These are phyloP conservation scores for Fraxinus dipetala DNA, from an alignment of 305 asterid species.

Conservation along the genomic window DNA sequence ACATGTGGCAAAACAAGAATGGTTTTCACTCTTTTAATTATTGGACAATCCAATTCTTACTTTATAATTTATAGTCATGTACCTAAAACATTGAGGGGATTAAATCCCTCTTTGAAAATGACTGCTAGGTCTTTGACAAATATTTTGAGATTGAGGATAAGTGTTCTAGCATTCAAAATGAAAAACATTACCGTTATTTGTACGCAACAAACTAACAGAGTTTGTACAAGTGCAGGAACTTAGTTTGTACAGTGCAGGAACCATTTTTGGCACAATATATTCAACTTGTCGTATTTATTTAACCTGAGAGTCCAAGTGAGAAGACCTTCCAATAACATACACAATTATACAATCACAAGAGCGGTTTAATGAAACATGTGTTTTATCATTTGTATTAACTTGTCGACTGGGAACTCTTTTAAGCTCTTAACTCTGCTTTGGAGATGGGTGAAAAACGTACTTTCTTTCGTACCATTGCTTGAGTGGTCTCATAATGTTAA, in stretches of 20 bases:
- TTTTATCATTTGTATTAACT: background rate
- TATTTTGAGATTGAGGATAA: background rate
- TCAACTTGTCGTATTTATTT: background rate
- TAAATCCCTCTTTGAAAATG: background rate
- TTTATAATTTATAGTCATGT: background rate
- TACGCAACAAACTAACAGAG: too few relatives aligned
- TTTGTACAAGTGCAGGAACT: background rate
- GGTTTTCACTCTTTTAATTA: background rate
- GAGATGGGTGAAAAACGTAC: too few relatives aligned
- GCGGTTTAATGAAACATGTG: background rate
- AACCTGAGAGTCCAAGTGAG: background rate
- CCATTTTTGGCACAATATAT: background rate
- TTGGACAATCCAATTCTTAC: background rate
- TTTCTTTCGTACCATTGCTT: too few relatives aligned
- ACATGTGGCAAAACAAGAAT: background rate
- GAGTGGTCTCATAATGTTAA: too few relatives aligned
- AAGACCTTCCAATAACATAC: background rate
- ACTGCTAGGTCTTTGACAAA: background rate
- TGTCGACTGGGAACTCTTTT: too few relatives aligned
- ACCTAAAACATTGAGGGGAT: background rate
- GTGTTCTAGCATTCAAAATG: background rate
- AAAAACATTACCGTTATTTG: background rate
- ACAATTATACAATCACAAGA: background rate
- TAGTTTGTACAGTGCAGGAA: background rate
- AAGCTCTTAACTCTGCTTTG: too few relatives aligned